A percentile compares a stretch with the other conserved stretches of the same genome.
Evolutionary conservation across 2,329 filamentous ascomycete genomes (phyloP).

Genomic region (Aaosphaeria arxii): DNA sequence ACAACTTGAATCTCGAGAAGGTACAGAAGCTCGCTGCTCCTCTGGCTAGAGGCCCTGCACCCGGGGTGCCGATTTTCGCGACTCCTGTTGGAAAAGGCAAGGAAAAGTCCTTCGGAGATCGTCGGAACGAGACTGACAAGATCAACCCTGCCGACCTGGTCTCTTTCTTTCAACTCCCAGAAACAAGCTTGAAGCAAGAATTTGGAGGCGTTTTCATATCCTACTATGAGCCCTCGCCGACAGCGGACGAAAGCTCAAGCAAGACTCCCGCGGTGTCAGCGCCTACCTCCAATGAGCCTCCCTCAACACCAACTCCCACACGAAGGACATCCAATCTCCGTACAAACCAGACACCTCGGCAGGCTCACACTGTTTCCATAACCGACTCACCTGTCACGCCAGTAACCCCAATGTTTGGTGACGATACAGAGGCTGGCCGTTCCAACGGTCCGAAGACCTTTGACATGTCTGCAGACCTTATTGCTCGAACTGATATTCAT

Average conservation of each 20-base stretch:
- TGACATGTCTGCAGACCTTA: constrained; percentile 57
- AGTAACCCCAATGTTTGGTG: constrained; percentile 41
- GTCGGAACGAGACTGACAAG: constrained; percentile 31
- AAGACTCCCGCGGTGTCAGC: neutral
- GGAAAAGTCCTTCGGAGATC: constrained; percentile 59
- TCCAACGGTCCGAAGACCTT: constrained; percentile 42
- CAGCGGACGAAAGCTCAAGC: constrained; percentile 17
- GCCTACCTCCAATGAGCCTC: constrained; percentile 40
- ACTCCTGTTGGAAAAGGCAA: constrained; percentile 68
- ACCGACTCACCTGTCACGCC: constrained; percentile 52
- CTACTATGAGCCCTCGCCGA: constrained; percentile 63
- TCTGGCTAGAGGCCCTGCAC: constrained; percentile 66
- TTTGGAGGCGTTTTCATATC: constrained; percentile 79
- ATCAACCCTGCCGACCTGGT: constrained; percentile 63
- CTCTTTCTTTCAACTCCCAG: constrained; percentile 57
- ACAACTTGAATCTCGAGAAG: constrained; percentile 68
- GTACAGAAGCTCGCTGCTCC: constrained; percentile 80
- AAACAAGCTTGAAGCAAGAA: constrained; percentile 60
- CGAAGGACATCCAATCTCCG: constrained; percentile 60
- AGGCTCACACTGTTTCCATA: constrained; percentile 42
- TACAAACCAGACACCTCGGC: constrained; percentile 51
- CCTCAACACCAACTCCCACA: constrained; percentile 71
- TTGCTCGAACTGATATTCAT: constrained; percentile 42
- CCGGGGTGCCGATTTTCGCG: constrained; percentile 49
- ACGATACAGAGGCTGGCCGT: constrained; percentile 18